Base-by-base conservation (phyloP, 1,284 basidiomycete species). In the Leccinum griseonigrum region DNA sequence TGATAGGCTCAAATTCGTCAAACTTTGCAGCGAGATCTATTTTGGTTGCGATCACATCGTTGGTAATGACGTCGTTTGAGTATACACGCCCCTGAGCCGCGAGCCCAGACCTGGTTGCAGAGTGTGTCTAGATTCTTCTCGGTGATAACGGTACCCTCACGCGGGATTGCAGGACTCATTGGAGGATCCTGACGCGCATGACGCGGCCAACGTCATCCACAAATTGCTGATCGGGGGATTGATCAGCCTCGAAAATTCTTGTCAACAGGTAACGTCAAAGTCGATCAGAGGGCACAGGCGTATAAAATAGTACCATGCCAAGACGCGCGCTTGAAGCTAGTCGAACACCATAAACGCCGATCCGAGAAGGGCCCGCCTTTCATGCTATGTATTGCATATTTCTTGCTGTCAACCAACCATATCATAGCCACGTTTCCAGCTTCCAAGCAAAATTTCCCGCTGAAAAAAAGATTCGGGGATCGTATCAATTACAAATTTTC, bases 151-250 rank as follows among this genome's bases (percentile, higher is more conserved):
- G n/a, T 43, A n/a, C 40, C 40, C 40, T 43, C n/a, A 43, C 40
- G 40, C 40, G 40, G 40, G 40, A n/a, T 43, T n/a, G 16, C 40
- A 43, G n/a, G 40, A n/a, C 40, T 43, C 40, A 3, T 43, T 43
- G 40, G 40, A 43, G 10, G n/a, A 43, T 43, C 40, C 40, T 43
- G 40, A n/a, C 9, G n/a, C n/a, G 16, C 38, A 43, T 43, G n/a
- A 43, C n/a, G n/a, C n/a, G n/a, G 5, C 18, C 43, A 92, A 95
- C 74, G 81, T 95, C 14, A 73, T 79, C 7, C 91, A 95, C 77
- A 84, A 85, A 66, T 78, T 94, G 51, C 79, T 78, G 8, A 91
- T 90, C 1, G 86, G 94, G 18, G 90, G 89, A 9, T 95, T 92
- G 32, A 84, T 91, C 43, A 85, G 79, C 52, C 77, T 84, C 11